A percentile compares a stretch with the other conserved stretches of the same genome.
Evolutionary conservation across 2,329 filamentous ascomycete species (phyloP).

Genomic region (Xylaria sp.): DNA sequence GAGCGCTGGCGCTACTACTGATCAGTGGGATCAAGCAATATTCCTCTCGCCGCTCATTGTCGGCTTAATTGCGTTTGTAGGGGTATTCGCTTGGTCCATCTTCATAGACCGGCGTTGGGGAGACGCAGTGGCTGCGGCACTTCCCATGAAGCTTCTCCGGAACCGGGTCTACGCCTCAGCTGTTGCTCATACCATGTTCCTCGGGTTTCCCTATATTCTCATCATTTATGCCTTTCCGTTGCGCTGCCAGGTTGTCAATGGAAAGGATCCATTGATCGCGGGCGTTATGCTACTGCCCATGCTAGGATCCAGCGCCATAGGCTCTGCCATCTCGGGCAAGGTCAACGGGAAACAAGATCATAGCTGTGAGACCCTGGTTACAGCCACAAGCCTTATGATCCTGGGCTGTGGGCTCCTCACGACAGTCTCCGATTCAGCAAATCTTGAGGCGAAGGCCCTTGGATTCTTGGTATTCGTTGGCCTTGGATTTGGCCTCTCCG

Average conservation of each 20-base stretch:
- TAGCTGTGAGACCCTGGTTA: slow-evolving; percentile 40
- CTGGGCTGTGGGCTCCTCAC: slow-evolving; percentile 45
- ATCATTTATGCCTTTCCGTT: slow-evolving; percentile 46
- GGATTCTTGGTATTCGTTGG: slow-evolving; percentile 49
- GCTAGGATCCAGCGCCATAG: slow-evolving; percentile 44
- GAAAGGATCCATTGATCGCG: slow-evolving; percentile 40
- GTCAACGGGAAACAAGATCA: slow-evolving; percentile 40
- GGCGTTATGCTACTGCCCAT: slow-evolving; percentile 51
- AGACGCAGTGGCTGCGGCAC: slow-evolving; percentile 36
- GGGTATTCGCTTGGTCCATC: slow-evolving; percentile 39
- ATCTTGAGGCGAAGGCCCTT: slow-evolving; percentile 41
- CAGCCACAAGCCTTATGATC: slow-evolving; percentile 39
- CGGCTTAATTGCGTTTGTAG: slow-evolving; percentile 34
- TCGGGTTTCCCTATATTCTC: slow-evolving; percentile 47
- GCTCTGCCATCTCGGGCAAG: slow-evolving; percentile 39
- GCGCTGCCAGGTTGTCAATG: slow-evolving; percentile 46
- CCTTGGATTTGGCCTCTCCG: slow-evolving; percentile 47
- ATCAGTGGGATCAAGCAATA: slow-evolving; percentile 39
- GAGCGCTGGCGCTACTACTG: slow-evolving; percentile 36
- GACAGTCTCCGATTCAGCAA: slow-evolving; percentile 33
- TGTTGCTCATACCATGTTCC: slow-evolving; percentile 41
- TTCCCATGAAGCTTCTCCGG: slow-evolving; percentile 45
- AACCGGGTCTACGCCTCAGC: slow-evolving; percentile 42
- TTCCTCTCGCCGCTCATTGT: slow-evolving; percentile 40
- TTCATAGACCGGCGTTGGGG: slow-evolving; percentile 31